These are phyloP conservation scores for Celoporthe dispersa DNA, from an alignment of 2,329 filamentous ascomycete species.

Conservation along the genomic window DNA sequence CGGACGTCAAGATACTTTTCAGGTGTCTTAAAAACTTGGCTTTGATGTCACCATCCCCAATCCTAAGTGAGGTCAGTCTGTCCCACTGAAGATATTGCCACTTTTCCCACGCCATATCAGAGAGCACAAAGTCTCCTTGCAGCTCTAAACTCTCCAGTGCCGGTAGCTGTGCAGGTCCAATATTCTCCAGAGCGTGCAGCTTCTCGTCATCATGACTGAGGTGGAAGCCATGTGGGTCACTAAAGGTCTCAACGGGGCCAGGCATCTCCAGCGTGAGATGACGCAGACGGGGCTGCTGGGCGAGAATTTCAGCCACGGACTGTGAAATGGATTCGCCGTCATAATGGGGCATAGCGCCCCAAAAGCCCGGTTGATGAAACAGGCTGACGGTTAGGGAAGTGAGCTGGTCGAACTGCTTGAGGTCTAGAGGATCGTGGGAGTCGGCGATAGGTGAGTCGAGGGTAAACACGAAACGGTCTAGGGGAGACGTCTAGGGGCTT, in stretches of 20 bases:
- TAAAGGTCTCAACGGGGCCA: background rate
- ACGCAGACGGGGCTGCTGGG: background rate
- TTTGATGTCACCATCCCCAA: background rate
- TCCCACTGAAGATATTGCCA: background rate
- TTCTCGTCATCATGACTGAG: background rate
- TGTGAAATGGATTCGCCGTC: background rate
- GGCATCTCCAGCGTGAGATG: background rate
- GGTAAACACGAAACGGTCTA: background rate
- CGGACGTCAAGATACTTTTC: background rate
- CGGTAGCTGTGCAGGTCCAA: background rate
- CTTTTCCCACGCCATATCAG: background rate
- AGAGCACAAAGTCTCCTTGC: background rate
- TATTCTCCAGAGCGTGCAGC: background rate
- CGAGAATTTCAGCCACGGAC: background rate
- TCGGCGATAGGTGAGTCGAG: background rate
- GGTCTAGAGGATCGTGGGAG: background rate
- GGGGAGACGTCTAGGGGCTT: background rate
- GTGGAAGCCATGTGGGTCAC: background rate
- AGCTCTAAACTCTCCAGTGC: background rate
- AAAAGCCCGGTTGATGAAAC: background rate
- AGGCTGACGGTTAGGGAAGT: background rate
- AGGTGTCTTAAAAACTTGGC: background rate
- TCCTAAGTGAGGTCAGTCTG: background rate
- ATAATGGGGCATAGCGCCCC: background rate
- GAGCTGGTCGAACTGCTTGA: background rate